A percentile compares a stretch with the other conserved stretches of the same genome.
These are phyloP conservation scores for Gossypium trilobum DNA, from an alignment of 441 rosid species.

Conservation along the genomic window DNA sequence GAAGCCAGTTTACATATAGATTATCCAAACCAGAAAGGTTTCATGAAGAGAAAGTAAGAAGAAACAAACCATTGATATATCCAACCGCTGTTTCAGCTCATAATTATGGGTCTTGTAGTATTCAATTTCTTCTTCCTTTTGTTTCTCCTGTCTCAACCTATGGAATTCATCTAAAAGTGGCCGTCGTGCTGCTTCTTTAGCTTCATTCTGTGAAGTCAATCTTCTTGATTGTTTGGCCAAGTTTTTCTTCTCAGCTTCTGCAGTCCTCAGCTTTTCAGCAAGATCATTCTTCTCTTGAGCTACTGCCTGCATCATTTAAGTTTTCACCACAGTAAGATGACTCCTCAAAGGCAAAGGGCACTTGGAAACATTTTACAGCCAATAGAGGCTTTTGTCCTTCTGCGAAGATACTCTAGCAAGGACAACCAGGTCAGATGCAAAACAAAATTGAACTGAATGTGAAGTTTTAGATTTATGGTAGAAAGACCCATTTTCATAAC, in stretches of 20 bases:
- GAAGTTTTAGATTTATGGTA: too few relatives aligned
- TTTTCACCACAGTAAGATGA: background rate
- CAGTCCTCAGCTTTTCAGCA: conserved; percentile 69
- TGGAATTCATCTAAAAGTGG: conserved; percentile 80
- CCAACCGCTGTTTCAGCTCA: conserved; percentile 76
- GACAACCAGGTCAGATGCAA: too few relatives aligned
- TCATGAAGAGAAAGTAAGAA: conserved; percentile 2
- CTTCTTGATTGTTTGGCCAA: conserved; percentile 72
- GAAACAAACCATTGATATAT: conserved; percentile 66
- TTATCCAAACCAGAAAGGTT: background rate
- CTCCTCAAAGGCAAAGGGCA: background rate
- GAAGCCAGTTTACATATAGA: background rate
- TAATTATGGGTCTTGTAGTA: conserved; percentile 52
- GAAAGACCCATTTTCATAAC: too few relatives aligned
- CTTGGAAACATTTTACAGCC: background rate
- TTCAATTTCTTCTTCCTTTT: conserved; percentile 79
- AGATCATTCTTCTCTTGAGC: conserved; percentile 51
- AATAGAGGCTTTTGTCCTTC: background rate
- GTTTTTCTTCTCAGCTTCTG: conserved; percentile 80
- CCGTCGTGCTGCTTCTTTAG: conserved; percentile 70
- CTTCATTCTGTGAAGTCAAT: conserved; percentile 29
- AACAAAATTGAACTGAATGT: too few relatives aligned
- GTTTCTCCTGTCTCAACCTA: conserved; percentile 70
- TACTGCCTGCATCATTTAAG: conserved; percentile 36
- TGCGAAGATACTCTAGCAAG: too few relatives aligned